Conservation (phyloP, 2,329 filamentous ascomycete species). For the Alternaria atra region DNA sequence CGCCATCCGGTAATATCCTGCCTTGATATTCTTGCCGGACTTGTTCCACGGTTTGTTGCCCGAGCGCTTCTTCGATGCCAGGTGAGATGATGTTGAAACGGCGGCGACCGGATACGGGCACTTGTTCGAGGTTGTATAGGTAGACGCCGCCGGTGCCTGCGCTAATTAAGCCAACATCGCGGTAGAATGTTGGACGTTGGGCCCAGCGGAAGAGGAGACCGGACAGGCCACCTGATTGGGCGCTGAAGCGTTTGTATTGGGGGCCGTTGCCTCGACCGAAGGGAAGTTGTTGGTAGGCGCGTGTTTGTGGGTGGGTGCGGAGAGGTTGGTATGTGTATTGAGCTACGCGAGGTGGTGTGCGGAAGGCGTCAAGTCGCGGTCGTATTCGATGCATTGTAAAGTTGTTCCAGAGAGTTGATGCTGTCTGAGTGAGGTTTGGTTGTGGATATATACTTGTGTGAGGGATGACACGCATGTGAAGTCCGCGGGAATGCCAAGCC, state of each 20-base stretch:
- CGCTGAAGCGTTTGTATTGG: conserved; percentile 45
- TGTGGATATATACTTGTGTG: neutral
- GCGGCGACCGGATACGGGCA: conserved; percentile 74
- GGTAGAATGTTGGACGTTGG: conserved; percentile 57
- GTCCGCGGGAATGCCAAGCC: conserved; percentile 29
- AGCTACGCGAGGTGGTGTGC: neutral
- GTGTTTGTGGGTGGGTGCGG: conserved; percentile 9
- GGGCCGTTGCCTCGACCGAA: conserved; percentile 28
- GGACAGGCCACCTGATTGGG: conserved; percentile 21
- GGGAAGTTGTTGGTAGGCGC: conserved; percentile 36
- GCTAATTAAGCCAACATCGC: conserved; percentile 55
- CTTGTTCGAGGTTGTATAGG: conserved; percentile 73
- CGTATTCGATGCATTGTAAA: conserved; percentile 31
- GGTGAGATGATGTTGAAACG: conserved; percentile 76
- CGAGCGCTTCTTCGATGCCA: conserved; percentile 63
- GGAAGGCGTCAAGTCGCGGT: conserved; percentile 14
- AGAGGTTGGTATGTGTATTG: neutral
- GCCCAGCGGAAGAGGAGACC: conserved; percentile 52
- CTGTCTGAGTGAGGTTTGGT: neutral
- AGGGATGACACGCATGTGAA: conserved; percentile 11
- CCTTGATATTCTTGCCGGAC: conserved; percentile 65
- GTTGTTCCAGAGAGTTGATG: neutral
- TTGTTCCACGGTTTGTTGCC: conserved; percentile 64
- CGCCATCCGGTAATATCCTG: conserved; percentile 67
- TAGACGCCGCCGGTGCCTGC: conserved; percentile 65